phyloP scores from a whole-genome alignment of 805 yeast species.

The Blastobotrys muscicola region DNA sequence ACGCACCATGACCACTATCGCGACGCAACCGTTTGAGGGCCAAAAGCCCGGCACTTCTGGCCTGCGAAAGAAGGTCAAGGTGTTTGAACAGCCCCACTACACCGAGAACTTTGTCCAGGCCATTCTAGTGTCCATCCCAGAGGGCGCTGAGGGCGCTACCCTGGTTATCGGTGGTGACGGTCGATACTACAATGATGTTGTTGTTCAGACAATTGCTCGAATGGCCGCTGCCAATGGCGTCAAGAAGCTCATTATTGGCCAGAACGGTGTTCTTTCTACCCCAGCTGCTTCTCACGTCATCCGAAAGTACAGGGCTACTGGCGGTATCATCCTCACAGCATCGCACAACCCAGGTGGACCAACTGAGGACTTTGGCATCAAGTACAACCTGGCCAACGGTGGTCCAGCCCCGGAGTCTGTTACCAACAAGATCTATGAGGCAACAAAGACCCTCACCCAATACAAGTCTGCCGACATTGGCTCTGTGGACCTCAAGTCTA shows the following conservation, averaged over 20 bases:
- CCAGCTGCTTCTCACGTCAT: conserved; percentile 96
- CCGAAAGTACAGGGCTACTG: conserved; percentile 62
- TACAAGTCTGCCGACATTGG: conserved; percentile 58
- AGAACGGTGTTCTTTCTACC: conserved; percentile 80
- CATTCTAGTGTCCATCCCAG: conserved; percentile 77
- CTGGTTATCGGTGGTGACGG: conserved; percentile 97
- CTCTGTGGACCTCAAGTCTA: conserved; percentile 47
- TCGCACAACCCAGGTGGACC: conserved; percentile 99
- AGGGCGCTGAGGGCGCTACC: conserved; percentile 64
- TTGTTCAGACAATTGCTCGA: conserved; percentile 69
- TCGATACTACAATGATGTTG: conserved; percentile 75
- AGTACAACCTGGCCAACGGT: conserved; percentile 89
- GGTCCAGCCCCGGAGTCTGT: conserved; percentile 98
- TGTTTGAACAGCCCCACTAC: conserved; percentile 70
- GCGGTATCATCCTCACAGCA: conserved; percentile 94
- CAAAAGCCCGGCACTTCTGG: conserved; percentile 99
- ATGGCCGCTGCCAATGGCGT: conserved; percentile 92
- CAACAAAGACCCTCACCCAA: conserved; percentile 44
- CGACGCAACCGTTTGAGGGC: conserved; percentile 72
- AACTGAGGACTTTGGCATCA: conserved; percentile 82
- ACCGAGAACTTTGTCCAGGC: conserved; percentile 93
- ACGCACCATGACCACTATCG: conserved; percentile 25
- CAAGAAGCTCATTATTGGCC: conserved; percentile 74
- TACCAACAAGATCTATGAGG: conserved; percentile 76
- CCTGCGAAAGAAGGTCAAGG: conserved; percentile 79